Evolutionary conservation across 257 asterid species (phyloP), one percentile per base, ranked within the genome.

Genomic region (Penstemon davidsonii): DNA sequence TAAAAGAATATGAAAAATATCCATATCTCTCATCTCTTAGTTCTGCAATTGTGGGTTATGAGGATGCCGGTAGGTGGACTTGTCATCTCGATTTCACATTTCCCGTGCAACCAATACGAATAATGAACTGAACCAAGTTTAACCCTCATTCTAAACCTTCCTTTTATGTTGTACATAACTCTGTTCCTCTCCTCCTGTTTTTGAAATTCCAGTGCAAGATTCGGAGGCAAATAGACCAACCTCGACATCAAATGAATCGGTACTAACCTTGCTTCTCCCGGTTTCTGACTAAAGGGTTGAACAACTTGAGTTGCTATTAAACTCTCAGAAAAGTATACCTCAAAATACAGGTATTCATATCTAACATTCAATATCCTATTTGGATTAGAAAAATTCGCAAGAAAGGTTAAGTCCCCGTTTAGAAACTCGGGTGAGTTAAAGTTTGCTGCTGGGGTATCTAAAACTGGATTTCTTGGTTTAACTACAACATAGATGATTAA

Each of bases 311-410:
- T 84, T 33, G 98, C 89, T 71, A 92, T 81, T 5, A 76, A 42
- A n/a, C 71, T 82, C n/a, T 83, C 88, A 0, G 66, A 79, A 65
- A 91, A 89, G 81, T 79, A 87, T 25, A 92, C 90, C 82, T 85
- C 89, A 7, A 92, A 25, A 5, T 72, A 64, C 51, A 85, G 69
- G 76, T 81, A 74, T 78, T 92, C 97, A 47, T 79, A 89, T 40
- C 78, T 71, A 10, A 90, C 86, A 19, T 74, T 76, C 55, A 92
- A 66, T 69, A 84, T 92, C 75, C 55, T 76, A 37, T 88, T 92
- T 3, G 97, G 97, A 76, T 92, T 92, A 33, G 97, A 76, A 68
- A 92, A 86, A 73, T 92, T 92, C 15, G 93, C 95, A 3, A 84
- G 71, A 42, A 92, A 79, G 11, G 86, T 76, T n/a, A 89, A 70